Evolutionary conservation across 108 stramenopile genomes (phyloP).

Genomic region (Pelagomonas calceolata): DNA sequence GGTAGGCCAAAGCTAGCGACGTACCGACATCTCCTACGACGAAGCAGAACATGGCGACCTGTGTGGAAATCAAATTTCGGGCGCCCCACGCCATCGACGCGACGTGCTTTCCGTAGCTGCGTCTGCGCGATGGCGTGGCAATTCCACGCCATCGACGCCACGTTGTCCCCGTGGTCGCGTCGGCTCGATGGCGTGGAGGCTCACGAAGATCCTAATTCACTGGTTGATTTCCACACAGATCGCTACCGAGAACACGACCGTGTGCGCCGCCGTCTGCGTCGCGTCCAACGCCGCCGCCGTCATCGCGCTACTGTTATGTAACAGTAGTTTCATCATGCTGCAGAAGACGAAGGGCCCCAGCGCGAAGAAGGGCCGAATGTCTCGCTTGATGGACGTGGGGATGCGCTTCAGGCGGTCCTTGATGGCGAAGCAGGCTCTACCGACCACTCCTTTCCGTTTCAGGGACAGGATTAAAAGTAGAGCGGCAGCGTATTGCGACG

Average conservation of each 20-base stretch:
- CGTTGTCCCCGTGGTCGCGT: too few relatives aligned
- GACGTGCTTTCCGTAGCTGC: too few relatives aligned
- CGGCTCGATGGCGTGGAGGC: too few relatives aligned
- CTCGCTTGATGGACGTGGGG: background rate
- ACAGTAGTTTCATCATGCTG: background rate
- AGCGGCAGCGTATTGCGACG: background rate
- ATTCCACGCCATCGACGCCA: too few relatives aligned
- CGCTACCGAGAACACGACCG: background rate
- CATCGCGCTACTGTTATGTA: background rate
- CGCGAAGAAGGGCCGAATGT: background rate
- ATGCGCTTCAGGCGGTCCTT: background rate
- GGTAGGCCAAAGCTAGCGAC: background rate
- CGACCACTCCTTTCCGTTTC: background rate
- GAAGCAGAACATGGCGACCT: constrained; percentile 3
- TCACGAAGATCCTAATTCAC: too few relatives aligned
- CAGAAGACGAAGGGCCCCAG: background rate
- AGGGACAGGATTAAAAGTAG: background rate
- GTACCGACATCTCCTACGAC: background rate
- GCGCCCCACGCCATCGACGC: too few relatives aligned
- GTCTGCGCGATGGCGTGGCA: too few relatives aligned
- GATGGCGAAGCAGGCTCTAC: background rate
- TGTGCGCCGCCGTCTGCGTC: background rate
- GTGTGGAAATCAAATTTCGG: too few relatives aligned
- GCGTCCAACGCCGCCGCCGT: background rate
- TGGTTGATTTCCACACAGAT: too few relatives aligned